Evolutionary conservation across 2,329 filamentous ascomycete species (phyloP).

Genomic region (Cladosporium cucumerinum): DNA sequence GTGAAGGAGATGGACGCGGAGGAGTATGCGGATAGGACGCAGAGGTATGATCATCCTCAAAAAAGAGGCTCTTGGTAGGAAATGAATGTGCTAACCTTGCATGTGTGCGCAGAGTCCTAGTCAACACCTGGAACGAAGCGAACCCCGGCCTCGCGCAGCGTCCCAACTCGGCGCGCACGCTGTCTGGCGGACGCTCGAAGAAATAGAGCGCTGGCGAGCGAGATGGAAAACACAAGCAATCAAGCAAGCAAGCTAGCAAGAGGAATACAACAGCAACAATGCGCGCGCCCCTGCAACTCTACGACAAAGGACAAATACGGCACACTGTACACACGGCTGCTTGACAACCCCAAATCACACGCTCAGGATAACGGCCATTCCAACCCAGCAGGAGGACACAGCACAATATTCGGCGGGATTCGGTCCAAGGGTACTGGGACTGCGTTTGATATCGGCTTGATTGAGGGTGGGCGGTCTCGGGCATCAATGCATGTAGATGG

Average conservation of each 20-base stretch:
- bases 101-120: slow-evolving; percentile 35
- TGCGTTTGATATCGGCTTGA: neutral
- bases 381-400: neutral
- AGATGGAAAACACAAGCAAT: too few relatives aligned
- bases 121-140: slow-evolving; percentile 49
- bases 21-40: slow-evolving; percentile 70
- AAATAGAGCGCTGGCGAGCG: neutral
- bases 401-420: neutral
- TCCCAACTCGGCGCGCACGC: slow-evolving; percentile 5
- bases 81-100: too few relatives aligned
- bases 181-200: slow-evolving; percentile 12
- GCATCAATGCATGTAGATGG: neutral
- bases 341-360: neutral
- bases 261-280: neutral
- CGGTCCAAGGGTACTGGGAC: neutral
- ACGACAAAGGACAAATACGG: neutral
- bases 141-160: slow-evolving; percentile 9
- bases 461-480: neutral
- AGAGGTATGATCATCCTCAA: slow-evolving; percentile 42
- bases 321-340: neutral
- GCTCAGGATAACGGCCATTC: too few relatives aligned
- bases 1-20: slow-evolving; percentile 67
- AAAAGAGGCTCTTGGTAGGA: too few relatives aligned
- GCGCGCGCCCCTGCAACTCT: neutral
- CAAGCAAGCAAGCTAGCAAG: neutral